Conservation (phyloP, 768 basidiomycete species). For the Amyloporia xantha region DNA sequence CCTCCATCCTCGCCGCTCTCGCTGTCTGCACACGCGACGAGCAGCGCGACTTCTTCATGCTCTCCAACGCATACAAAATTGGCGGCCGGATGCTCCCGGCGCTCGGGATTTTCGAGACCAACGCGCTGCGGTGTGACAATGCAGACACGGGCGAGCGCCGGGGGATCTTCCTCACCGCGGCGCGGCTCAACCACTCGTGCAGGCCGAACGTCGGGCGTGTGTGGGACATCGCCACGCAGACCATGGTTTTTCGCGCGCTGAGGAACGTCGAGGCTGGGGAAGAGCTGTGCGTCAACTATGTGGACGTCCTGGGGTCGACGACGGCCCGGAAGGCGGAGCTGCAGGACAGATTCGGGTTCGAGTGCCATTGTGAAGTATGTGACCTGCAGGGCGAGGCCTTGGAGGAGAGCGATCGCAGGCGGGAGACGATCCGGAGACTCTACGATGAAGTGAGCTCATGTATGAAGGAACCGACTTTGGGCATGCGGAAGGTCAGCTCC, state of each 20-base stretch:
- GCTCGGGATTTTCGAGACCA: slow-evolving; percentile 24
- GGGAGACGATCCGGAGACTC: slow-evolving; percentile 13
- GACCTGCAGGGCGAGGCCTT: slow-evolving; percentile 11
- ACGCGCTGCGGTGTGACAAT: slow-evolving; percentile 19
- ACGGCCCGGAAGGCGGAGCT: slow-evolving; percentile 10
- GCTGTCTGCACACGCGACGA: slow-evolving; percentile 18
- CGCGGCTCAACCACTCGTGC: slow-evolving; percentile 27
- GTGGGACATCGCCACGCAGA: slow-evolving; percentile 19
- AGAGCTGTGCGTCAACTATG: slow-evolving; percentile 24
- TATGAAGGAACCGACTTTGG: slow-evolving; percentile 19
- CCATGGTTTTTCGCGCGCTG: slow-evolving; percentile 21
- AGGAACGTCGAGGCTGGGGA: slow-evolving; percentile 16
- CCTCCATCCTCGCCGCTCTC: slow-evolving; percentile 18
- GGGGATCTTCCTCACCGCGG: slow-evolving; percentile 24
- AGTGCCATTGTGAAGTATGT: slow-evolving; percentile 19
- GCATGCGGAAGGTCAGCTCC: slow-evolving; percentile 22
- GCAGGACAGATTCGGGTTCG: slow-evolving; percentile 14
- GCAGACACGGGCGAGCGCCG: slow-evolving; percentile 3
- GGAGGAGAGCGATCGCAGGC: slow-evolving; percentile 17
- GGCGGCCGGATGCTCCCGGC: slow-evolving; percentile 16
- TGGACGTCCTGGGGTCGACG: slow-evolving; percentile 14
- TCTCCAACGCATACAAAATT: slow-evolving; percentile 18
- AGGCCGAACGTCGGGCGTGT: slow-evolving; percentile 21
- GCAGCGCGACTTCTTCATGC: slow-evolving; percentile 22
- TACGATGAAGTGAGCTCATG: slow-evolving; percentile 19